Conservation (phyloP, 768 basidiomycete genomes). For the Leccinum subgranulosum region DNA sequence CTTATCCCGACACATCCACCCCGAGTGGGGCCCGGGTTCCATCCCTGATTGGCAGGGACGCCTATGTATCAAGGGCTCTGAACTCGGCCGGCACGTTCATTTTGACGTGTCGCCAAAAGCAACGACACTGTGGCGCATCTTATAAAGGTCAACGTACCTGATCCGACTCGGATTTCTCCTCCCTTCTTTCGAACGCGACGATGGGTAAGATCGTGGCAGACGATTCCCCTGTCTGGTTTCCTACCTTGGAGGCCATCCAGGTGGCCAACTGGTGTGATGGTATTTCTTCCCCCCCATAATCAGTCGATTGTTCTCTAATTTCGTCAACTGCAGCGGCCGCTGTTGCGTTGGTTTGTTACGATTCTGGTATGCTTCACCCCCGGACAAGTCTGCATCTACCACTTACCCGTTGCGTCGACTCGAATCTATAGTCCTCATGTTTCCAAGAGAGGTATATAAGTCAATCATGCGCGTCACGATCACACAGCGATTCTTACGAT, state of each 20-base stretch:
- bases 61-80: not conserved
- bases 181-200: not conserved
- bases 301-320: not conserved
- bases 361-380: conserved; percentile 2
- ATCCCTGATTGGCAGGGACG: no score
- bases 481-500: not conserved
- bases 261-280: conserved; percentile 16
- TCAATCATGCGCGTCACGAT: not conserved
- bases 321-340: conserved; percentile 9
- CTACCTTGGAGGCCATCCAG: conserved; percentile 10
- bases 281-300: not conserved
- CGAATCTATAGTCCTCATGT: conserved; percentile 14
- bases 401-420: not conserved
- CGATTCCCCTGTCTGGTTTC: conserved; percentile 8
- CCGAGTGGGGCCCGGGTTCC: no score
- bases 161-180: no score
- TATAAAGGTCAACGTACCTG: not conserved
- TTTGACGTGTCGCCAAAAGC: not conserved
- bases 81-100: not conserved
- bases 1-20: no score
- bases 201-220: conserved; percentile 14
- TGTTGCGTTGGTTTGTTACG: conserved; percentile 16
- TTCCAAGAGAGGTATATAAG: conserved; percentile 18
- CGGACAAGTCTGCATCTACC: no score
- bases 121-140: no score